Base-by-base conservation (phyloP, 1,284 basidiomycete species). In the Malassezia dermatis region DNA sequence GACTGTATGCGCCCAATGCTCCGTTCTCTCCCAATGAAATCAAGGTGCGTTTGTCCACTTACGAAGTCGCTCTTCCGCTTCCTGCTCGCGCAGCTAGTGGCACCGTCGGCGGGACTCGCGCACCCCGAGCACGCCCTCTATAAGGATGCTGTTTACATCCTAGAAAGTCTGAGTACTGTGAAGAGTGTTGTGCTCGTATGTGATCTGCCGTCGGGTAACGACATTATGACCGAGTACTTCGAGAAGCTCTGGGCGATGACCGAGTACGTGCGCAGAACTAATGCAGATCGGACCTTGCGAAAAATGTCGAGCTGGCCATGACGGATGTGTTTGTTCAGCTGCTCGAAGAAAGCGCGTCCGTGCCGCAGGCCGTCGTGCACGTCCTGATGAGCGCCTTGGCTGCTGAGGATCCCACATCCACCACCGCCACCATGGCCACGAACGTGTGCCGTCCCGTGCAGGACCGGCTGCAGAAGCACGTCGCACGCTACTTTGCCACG, bases 1-100 rank as follows among this genome's bases (percentile, higher is more conserved):
- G 89, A 32, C 81, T 98, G 43, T 95, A 90, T 75, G 94, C 94
- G 0, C 94, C 94, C 1, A 89, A 96, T 71, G 93, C 94, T 27
- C 94, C 94, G 10, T 98, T 93, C 75, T 91, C 85, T 3, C 83
- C 84, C 46, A 77, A 80, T 44, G 88, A 96, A 75, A 82, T 96
- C 35, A 76, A 78, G 60, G 79, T 80, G 53, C 58, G 75, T 61
- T 15, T 27, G 21, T n/a, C 19, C 24, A 28, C 47, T 47, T 27
- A 39, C 31, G n/a, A 56, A 68, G 61, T 60, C 64, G 40, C 63
- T 71, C 41, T 69, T 72, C 54, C 58, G 66, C 23, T 77, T 96
- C 91, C 77, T 93, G 45, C 57, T 74, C 3, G 53, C 60, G 23
- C 62, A 65, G 48, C 63, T 74, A 48, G 71, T 69, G 32, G 53